Evolutionary conservation across 192 early-diverging fungal genomes (phyloP), one percentile per base, ranked within the genome.

Genomic region (Backusella sp.): DNA sequence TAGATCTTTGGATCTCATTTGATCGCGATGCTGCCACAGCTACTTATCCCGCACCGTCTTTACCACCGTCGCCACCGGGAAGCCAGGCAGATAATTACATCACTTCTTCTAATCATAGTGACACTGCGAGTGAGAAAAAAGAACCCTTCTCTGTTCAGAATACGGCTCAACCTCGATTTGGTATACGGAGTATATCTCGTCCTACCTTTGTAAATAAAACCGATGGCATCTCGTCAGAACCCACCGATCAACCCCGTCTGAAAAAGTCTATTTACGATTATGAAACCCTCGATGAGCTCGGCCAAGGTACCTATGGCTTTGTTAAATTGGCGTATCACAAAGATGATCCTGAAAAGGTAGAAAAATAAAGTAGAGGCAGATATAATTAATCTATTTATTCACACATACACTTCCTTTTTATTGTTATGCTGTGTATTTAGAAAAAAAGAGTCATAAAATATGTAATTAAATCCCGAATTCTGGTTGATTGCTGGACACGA

Each of bases 231-330:
- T 14, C 3, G 9, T 11, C 26, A 28, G 3, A 9, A 62, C 23
- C 12, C 21, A 62, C 56, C 21, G 23, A 23, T 41, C 36, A 9
- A 39, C 3, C 70, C 21, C 8, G 21, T 28, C 42, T 44, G 70
- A 69, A 36, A 21, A 35, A 69, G 34, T 15, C 23, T 15, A 85
- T 91, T 62, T 62, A 83, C 23, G 90, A 92, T 70, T 93, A 86
- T 76, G 80, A 86, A 19, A 86, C 89, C 52, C 56, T 91, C 2
- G 82, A 84, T 39, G 76, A 75, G 0, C 77, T 94, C 6, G 93
- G 93, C 15, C 79, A 84, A 73, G 92, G 92, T 17, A 89, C 91
- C 8, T 92, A 91, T 71, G 91, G 90, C 8, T 81, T 88, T 62
- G 93, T 94, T 28, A 82, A 86, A 41, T 76, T 86, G 7, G 91